Evolutionary conservation across 768 basidiomycete species (phyloP).

Genomic region (Asterophora parasitica): DNA sequence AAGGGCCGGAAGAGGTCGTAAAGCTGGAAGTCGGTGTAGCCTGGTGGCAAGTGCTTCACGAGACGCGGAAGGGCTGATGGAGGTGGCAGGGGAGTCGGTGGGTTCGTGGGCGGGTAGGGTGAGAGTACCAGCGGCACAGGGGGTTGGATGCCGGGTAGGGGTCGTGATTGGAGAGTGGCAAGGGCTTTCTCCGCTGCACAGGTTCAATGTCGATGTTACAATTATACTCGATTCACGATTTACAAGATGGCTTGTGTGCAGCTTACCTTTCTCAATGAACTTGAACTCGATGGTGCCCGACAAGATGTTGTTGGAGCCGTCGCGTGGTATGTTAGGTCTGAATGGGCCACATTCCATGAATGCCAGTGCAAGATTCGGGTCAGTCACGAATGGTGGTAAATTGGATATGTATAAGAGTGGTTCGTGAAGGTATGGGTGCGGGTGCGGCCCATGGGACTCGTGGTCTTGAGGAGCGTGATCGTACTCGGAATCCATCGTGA

Average conservation of each 20-base stretch:
- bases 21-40: constrained; percentile 64
- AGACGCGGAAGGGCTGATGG: constrained; percentile 75
- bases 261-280: constrained; percentile 71
- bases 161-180: constrained; percentile 74
- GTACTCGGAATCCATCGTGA: constrained; percentile 44
- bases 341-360: constrained; percentile 77
- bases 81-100: constrained; percentile 69
- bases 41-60: constrained; percentile 76
- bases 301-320: constrained; percentile 45
- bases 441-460: constrained; percentile 36
- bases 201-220: constrained; percentile 10
- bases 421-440: constrained; percentile 83
- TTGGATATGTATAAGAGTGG: constrained; percentile 78
- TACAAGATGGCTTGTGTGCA: constrained; percentile 1
- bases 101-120: constrained; percentile 77
- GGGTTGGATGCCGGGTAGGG: constrained; percentile 56
- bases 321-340: constrained; percentile 70
- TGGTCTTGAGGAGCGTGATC: constrained; percentile 29
- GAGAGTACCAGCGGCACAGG: constrained; percentile 66
- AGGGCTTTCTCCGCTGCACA: constrained; percentile 81
- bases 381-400: constrained; percentile 66
- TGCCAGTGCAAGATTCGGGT: constrained; percentile 71
- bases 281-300: constrained; percentile 83
- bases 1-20: constrained; percentile 84
- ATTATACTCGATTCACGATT: not conserved